A percentile compares a stretch with the other conserved stretches of the same genome.
Evolutionary conservation across 2,329 filamentous ascomycete species (phyloP).

Genomic region (Calonectria fujianensis): DNA sequence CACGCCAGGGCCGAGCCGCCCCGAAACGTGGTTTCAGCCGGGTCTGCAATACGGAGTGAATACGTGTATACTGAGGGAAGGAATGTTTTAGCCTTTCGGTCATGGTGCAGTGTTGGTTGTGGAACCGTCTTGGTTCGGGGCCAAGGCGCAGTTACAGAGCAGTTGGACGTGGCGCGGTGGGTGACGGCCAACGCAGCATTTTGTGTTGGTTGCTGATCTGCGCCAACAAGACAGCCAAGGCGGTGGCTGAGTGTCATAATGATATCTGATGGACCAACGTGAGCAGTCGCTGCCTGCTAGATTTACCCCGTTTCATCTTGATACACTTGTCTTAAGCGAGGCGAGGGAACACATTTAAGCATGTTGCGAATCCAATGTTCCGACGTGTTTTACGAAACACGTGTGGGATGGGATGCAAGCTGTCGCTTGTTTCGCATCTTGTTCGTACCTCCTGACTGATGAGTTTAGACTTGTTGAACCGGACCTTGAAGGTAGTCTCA

Average conservation of each 20-base stretch:
- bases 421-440: neutral
- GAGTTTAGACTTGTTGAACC: neutral
- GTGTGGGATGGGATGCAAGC: neutral
- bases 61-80: neutral
- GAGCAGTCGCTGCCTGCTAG: neutral
- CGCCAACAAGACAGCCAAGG: too few relatives aligned
- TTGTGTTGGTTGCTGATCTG: neutral
- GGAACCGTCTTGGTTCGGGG: neutral
- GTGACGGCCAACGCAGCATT: neutral
- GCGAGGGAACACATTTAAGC: neutral
- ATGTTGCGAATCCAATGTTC: neutral
- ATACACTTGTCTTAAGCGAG: neutral
- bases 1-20: conserved; percentile 5
- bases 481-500: too few relatives aligned
- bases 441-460: neutral
- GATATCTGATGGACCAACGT: neutral
- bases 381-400: neutral
- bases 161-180: neutral
- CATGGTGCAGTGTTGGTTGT: neutral
- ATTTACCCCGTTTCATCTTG: neutral
- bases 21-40: conserved; percentile 16
- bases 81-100: neutral
- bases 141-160: neutral
- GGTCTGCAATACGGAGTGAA: neutral
- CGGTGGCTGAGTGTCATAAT: neutral